Conservation (phyloP, 441 rosid genomes). For the Erodium trifolium region DNA sequence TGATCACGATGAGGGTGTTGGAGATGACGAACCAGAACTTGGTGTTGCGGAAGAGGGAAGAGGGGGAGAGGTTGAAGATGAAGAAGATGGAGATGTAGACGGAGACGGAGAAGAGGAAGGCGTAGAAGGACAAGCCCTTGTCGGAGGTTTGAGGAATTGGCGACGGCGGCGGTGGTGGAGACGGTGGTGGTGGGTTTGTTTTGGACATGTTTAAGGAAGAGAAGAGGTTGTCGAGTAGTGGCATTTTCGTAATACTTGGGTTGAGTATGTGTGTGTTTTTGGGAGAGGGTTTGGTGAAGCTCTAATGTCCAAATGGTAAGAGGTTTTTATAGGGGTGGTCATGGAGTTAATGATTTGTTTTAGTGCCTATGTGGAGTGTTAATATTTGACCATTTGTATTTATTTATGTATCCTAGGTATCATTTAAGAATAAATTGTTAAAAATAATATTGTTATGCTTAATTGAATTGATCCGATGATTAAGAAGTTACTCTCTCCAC, state of each 20-base stretch:
- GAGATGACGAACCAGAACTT: slow-evolving; percentile 57
- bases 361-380: not conserved
- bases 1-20: slow-evolving; percentile 53
- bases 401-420: too few species aligned
- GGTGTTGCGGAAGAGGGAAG: slow-evolving; percentile 33
- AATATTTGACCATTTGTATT: too few species aligned
- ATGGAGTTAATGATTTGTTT: not conserved
- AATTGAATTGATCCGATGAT: too few species aligned
- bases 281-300: slow-evolving; percentile 12
- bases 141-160: slow-evolving; percentile 22
- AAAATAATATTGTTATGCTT: too few species aligned
- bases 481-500: too few species aligned
- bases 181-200: not conserved
- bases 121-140: slow-evolving; percentile 28
- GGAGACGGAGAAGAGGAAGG: slow-evolving; percentile 38
- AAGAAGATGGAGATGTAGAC: slow-evolving; percentile 16
- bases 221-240: slow-evolving; percentile 9
- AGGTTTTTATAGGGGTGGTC: slow-evolving; percentile 19
- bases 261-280: not conserved
- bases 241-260: slow-evolving; percentile 2
- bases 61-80: slow-evolving; percentile 41
- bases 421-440: too few species aligned
- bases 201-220: slow-evolving; percentile 25
- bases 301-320: not conserved
- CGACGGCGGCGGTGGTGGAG: slow-evolving; percentile 17